These are phyloP conservation scores for Leishmania major DNA, from an alignment of 208 protist species.

Conservation along the genomic window DNA sequence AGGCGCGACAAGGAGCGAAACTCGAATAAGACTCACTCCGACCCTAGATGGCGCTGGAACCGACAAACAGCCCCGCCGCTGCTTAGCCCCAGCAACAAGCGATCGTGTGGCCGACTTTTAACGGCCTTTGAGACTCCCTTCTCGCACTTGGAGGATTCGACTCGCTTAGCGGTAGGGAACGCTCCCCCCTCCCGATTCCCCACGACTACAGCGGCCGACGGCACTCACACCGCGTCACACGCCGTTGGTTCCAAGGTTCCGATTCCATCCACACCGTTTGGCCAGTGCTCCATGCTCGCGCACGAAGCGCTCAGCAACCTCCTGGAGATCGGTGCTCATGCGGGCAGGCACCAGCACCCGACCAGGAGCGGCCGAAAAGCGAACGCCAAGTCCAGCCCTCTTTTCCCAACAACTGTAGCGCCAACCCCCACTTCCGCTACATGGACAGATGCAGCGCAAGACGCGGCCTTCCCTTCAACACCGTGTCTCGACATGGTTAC, in stretches of 20 bases:
- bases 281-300: not conserved
- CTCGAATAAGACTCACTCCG: not conserved
- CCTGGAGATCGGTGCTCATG: not conserved
- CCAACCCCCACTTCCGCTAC: not conserved
- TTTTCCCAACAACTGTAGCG: not conserved
- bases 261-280: not conserved
- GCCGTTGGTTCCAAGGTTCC: not conserved
- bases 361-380: not conserved
- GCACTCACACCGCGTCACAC: not conserved
- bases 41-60: slow-evolving; percentile 8
- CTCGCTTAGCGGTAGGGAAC: not conserved
- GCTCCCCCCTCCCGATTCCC: not conserved
- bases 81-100: not conserved
- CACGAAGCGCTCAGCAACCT: not conserved
- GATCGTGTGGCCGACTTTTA: not conserved
- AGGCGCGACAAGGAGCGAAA: slow-evolving; percentile 2
- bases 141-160: not conserved
- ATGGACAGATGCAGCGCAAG: not conserved
- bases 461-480: not conserved
- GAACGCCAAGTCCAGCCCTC: not conserved
- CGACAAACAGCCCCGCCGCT: not conserved
- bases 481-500: not conserved
- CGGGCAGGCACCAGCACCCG: not conserved
- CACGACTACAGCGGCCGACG: slow-evolving; percentile 16
- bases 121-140: not conserved